Evolutionary conservation across 2,329 filamentous ascomycete genomes (phyloP), one percentile per base, ranked within the genome.

Genomic region (Fusarium udum): DNA sequence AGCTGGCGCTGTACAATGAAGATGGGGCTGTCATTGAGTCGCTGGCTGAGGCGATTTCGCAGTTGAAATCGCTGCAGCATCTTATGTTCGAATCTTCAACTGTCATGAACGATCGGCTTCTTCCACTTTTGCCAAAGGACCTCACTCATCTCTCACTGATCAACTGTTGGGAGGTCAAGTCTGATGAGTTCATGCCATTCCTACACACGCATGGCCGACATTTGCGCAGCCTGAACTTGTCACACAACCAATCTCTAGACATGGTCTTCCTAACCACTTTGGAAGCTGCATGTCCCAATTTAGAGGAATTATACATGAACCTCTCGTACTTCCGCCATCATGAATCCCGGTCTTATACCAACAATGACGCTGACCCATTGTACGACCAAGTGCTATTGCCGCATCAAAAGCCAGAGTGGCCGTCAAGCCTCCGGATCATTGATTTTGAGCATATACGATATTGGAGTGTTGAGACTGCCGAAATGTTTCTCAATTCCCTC

Each of bases 241-340:
- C 92, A 60, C 93, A 97, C 81, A 97, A 97, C 77, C 91, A 93
- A 69, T 90, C 92, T 6, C 85, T 98, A 43, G 92, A 91, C 76
- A 83, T 98, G 45, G 89, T 87, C 0, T 98, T 97, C 77, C 85
- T 96, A 12, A 87, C 90, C 1, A 81, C 87, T 32, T 82, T 98
- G 51, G 90, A 88, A 24, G 80, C 83, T 8, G 87, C 88, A 4
- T 97, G 95, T 78, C 93, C 94, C 0, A 85, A 87, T 7, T 85
- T 98, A 11, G 86, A 92, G 76, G 87, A 89, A 31, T 85, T 98
- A 43, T 89, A 88, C 55, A 92, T 97, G 87, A 93, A 97, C 75
- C 84, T 97, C 58, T 91, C 90, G 20, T 96, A 95, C 78, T 95
- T 91, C 81, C 92, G 91, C 72, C 88, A 91, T 45, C 90, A 93